Percentiles rank a stretch among this genome's conserved stretches.
phyloP scores from a whole-genome alignment of 352 stramenopile species.

The Phytophthora brassicae region DNA sequence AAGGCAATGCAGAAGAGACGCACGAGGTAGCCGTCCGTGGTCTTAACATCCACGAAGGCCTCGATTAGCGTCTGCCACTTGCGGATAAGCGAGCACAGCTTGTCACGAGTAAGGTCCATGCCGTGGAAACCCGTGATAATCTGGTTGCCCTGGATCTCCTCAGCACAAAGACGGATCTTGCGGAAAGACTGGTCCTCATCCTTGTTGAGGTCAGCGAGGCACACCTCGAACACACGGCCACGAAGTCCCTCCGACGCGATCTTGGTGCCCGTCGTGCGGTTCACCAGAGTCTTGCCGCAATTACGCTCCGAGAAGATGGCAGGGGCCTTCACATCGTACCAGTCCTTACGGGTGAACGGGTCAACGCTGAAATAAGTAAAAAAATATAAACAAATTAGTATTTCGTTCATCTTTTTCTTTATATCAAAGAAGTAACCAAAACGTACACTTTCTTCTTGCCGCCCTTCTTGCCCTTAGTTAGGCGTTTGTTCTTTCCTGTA shows the following conservation, averaged over 20 bases:
- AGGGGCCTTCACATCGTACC: conserved; percentile 97
- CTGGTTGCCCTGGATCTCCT: conserved; percentile 96
- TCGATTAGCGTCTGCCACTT: conserved; percentile 99
- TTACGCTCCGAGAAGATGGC: conserved; percentile 98
- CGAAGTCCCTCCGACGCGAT: conserved; percentile 98
- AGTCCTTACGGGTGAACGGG: conserved; percentile 99
- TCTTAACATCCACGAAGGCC: conserved; percentile 98
- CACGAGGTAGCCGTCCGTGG: conserved; percentile 99
- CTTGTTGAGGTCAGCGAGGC: conserved; percentile 98
- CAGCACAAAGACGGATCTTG: conserved; percentile 99
- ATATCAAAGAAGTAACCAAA: not conserved
- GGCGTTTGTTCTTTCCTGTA: conserved; percentile 90
- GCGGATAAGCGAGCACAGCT: conserved; percentile 99
- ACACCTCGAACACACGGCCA: conserved; percentile 99
- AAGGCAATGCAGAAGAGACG: conserved; percentile 99
- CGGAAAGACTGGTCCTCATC: conserved; percentile 97
- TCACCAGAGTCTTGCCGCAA: conserved; percentile 99
- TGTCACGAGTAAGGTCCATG: conserved; percentile 97
- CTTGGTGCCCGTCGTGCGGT: conserved; percentile 95
- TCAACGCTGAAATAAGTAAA: too few relatives aligned
- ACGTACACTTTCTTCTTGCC: conserved; percentile 93
- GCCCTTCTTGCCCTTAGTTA: conserved; percentile 92
- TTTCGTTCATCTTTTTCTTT: not conserved
- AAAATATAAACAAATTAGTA: conserved; percentile 18
- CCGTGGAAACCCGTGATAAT: conserved; percentile 90